phyloP scores from a whole-genome alignment of 805 yeast species.

The Torulaspora quercuum region DNA sequence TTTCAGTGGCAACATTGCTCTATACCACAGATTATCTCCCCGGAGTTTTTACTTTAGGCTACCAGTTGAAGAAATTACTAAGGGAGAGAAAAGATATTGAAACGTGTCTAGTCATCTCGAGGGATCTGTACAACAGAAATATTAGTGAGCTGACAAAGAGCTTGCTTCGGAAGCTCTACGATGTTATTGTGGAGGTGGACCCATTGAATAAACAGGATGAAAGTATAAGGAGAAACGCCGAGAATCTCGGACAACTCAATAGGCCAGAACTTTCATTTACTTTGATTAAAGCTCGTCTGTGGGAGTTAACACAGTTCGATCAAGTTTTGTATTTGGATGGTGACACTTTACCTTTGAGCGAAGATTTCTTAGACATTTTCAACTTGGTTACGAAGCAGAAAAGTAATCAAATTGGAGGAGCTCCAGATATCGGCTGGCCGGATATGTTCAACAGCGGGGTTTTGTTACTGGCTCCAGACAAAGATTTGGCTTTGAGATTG shows the following conservation, averaged over 20 bases:
- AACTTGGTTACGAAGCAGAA: conserved; percentile 25
- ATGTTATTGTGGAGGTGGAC: conserved; percentile 31
- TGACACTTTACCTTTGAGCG: conserved; percentile 53
- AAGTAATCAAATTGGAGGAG: conserved; percentile 42
- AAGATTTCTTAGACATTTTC: conserved; percentile 25
- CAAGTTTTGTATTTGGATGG: conserved; percentile 59
- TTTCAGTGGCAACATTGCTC: conserved; percentile 39
- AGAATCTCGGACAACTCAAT: conserved; percentile 37
- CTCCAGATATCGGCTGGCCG: conserved; percentile 90
- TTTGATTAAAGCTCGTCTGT: conserved; percentile 48
- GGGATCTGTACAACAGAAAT: conserved; percentile 18
- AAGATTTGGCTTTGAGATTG: conserved; percentile 43
- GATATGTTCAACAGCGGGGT: conserved; percentile 85
- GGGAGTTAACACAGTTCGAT: conserved; percentile 44
- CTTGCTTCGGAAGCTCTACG: conserved; percentile 23
- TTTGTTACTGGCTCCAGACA: conserved; percentile 55
- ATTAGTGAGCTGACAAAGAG: conserved; percentile 20
- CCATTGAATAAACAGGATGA: conserved; percentile 23
- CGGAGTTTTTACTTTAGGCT: conserved; percentile 53
- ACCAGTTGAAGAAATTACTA: conserved; percentile 32
- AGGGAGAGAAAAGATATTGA: conserved; percentile 9
- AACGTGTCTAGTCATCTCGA: conserved; percentile 24
- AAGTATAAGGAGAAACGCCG: conserved; percentile 20
- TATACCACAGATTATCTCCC: conserved; percentile 53
- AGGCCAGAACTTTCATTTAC: conserved; percentile 54